Base-by-base conservation (phyloP, 345 rosid genomes). In the Eucalyptus pumila region DNA sequence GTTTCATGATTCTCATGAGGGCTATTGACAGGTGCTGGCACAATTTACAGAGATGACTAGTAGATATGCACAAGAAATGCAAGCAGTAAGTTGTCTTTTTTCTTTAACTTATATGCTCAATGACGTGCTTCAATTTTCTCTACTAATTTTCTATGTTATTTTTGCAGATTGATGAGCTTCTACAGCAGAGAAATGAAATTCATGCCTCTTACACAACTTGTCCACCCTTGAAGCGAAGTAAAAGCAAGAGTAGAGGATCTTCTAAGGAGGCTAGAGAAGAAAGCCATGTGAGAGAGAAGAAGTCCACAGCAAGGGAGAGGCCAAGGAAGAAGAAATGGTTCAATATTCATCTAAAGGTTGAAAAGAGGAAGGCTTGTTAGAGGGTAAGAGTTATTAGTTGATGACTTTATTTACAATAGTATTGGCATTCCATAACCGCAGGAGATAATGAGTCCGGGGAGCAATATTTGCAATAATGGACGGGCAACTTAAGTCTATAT, bases 61-160 rank as follows among this genome's bases (percentile, higher is more conserved):
- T 91, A 93, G 97, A 93, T 98, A 97, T 87, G 93, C 99, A 9
- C 96, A 93, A 89, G 99, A 98, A 91, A 98, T 98, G 99, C 97
- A 97, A 93, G 94, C 93, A 85, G 99, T 96, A 88, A 92, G 98
- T 88, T 54, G 50, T 45, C 56, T 67, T 24, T 62, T 67, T 76
- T 86, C 48, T 37, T 91, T 50, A 50, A 37, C n/a, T 32, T 9
- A 30, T 32, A 27, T 37, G 60, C 14, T 49, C 42, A 32, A 34
- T 15, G 40, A 10, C 3, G 30, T n/a, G 45, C 58, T 23, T 56
- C 26, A 34, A 17, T 67, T 49, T 47, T 9, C 83, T 42, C n/a
- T 8, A 52, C 15, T 34, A 62, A 8, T 69, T 51, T 42, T 72
- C 30, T 47, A 19, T 49, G 34, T 34, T 86, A 87, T n/a, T 47